Evolutionary conservation across 192 early-diverging fungal genomes (phyloP), one percentile per base, ranked within the genome.

Genomic region (Phycomyces nitens): DNA sequence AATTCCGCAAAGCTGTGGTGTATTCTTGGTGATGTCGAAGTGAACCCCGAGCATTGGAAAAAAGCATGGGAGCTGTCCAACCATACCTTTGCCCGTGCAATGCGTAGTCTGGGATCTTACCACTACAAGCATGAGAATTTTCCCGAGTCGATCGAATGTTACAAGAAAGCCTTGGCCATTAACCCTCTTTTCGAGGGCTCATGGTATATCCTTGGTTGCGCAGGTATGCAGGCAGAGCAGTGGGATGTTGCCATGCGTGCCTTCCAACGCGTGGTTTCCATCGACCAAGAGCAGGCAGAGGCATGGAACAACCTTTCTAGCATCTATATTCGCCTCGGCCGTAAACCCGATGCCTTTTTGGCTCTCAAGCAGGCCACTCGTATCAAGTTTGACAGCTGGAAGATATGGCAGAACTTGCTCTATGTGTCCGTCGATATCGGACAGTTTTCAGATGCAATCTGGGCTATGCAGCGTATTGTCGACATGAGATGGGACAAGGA

Each of bases 281-380:
- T 98, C 18, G 89, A 95, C 60, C 53, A 70, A 38, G 84, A 86
- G 58, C 96, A 96, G 66, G 91, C 89, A 38, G 97, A 99, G 78
- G 93, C 94, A 29, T 99, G 96, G 95, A 98, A 89, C 66, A 99
- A 99, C 75, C 73, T 99, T 60, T 93, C 94, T 4, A 88, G 88
- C 0, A 86, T 91, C 42, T 92, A 93, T 64, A 71, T 96, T 65
- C 80, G 74, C 16, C 72, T 83, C 68, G 85, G 85, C 54, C 71
- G 85, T 38, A 91, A 89, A 62, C 27, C 79, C 42, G 92, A 95
- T 22, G 96, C 95, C 0, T 90, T 87, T 72, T 78, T 88, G 27
- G 87, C 91, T 0, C 78, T 97, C 18, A 81, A 88, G 51, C 90
- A 96, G 75, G 93, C 94, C 1, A 58, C 90, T 18, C 89, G 89